phyloP scores from a whole-genome alignment of 352 stramenopile species.

The Pythium phragmiticola region DNA sequence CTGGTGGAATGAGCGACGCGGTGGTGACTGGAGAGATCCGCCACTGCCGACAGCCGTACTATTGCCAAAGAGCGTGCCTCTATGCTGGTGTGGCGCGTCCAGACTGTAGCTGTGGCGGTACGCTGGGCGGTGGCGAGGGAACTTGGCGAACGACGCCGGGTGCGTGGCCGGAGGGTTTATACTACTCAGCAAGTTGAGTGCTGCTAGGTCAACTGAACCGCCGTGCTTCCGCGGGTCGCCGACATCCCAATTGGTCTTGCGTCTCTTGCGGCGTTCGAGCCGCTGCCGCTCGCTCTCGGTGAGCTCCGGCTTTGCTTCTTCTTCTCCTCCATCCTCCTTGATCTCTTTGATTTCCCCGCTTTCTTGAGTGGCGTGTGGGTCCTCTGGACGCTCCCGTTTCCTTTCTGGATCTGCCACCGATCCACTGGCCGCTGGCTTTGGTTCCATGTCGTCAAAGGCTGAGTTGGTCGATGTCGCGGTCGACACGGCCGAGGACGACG shows the following conservation, averaged over 20 bases:
- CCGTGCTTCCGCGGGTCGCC: conserved; percentile 54
- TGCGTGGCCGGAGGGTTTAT: conserved; percentile 35
- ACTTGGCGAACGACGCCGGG: conserved; percentile 55
- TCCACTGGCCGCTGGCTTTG: neutral
- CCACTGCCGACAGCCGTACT: neutral
- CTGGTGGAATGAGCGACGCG: conserved; percentile 16
- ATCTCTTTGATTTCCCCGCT: no score
- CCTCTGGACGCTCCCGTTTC: neutral
- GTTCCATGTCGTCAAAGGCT: neutral
- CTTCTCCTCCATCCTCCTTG: neutral
- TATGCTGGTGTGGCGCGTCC: conserved; percentile 40
- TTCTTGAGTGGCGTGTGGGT: neutral
- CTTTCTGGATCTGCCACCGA: neutral
- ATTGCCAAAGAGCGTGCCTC: neutral
- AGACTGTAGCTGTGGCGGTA: conserved; percentile 71
- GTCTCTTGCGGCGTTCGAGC: conserved; percentile 59
- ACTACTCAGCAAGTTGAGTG: conserved; percentile 24
- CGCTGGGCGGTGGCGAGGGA: conserved; percentile 45
- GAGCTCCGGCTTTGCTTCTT: conserved; percentile 36
- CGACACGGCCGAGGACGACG: neutral
- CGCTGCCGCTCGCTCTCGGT: conserved; percentile 61
- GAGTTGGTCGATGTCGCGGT: neutral
- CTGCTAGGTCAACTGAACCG: conserved; percentile 20
- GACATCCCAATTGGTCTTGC: conserved; percentile 84
- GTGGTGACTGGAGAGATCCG: neutral